Evolutionary conservation across 495 filamentous ascomycete species (phyloP).

Genomic region (Aspergillus cristatus): DNA sequence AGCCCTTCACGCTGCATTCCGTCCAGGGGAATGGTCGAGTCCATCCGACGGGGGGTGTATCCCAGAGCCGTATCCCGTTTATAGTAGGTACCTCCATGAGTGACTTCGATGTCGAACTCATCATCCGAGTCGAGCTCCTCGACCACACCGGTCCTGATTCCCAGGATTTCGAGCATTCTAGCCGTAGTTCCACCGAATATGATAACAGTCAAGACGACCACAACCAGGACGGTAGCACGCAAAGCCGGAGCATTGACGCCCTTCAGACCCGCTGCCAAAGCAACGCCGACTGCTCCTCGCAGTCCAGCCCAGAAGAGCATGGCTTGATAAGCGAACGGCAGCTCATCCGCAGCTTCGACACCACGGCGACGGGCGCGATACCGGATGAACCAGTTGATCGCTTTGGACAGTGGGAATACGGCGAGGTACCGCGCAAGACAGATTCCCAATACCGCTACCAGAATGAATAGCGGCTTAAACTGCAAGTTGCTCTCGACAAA

Average conservation of each 20-base stretch:
- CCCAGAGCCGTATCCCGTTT: conserved; percentile 66
- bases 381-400: conserved; percentile 89
- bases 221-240: conserved; percentile 87
- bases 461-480: conserved; percentile 92
- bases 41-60: conserved; percentile 57
- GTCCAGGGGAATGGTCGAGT: conserved; percentile 46
- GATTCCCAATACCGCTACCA: conserved; percentile 83
- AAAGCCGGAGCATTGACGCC: conserved; percentile 71
- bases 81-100: conserved; percentile 65
- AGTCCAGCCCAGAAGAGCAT: conserved; percentile 99
- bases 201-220: conserved; percentile 95
- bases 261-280: conserved; percentile 77
- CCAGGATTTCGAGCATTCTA: conserved; percentile 95
- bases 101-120: conserved; percentile 93
- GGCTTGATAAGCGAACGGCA: conserved; percentile 86
- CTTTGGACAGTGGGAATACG: conserved; percentile 83
- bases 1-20: conserved; percentile 29
- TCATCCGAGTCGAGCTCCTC: conserved; percentile 96
- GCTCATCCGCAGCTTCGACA: conserved; percentile 72
- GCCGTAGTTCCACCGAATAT: conserved; percentile 97
- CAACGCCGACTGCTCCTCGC: conserved; percentile 92
- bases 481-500: conserved; percentile 82
- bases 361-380: conserved; percentile 78
- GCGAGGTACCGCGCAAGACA: conserved; percentile 86
- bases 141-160: conserved; percentile 88